Percentiles rank a stretch among this genome's conserved stretches.
Evolutionary conservation across 306 rosid genomes (phyloP).

Genomic region (Gynostemma pentaphyllum): DNA sequence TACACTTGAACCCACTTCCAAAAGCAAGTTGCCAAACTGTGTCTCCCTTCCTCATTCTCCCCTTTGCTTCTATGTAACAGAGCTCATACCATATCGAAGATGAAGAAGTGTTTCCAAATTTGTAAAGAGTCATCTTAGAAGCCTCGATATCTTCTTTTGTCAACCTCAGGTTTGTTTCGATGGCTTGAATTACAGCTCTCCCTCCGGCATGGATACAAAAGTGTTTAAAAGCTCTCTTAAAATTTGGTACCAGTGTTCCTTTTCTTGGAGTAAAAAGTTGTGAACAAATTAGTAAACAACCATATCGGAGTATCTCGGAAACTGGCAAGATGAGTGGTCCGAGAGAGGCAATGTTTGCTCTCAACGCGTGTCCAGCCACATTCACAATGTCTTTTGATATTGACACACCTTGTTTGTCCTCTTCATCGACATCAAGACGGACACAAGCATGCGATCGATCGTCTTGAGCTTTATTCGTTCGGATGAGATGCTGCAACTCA

Average conservation of each 20-base stretch:
- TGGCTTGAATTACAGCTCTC: constrained; percentile 30
- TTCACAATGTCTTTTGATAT: constrained; percentile 35
- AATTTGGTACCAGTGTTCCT: constrained; percentile 31
- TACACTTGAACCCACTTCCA: no score
- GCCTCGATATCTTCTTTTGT: constrained; percentile 35
- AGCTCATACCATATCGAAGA: constrained; percentile 56
- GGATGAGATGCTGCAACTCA: constrained; percentile 29
- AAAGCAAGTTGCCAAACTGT: constrained; percentile 70
- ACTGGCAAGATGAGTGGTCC: constrained; percentile 48
- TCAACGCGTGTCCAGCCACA: constrained; percentile 41
- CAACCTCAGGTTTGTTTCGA: constrained; percentile 25
- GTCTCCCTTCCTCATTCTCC: constrained; percentile 39
- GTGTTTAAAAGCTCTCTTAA: constrained; percentile 41
- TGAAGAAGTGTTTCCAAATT: constrained; percentile 51
- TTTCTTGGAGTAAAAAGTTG: constrained; percentile 17
- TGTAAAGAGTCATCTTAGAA: constrained; percentile 42
- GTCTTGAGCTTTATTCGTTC: constrained; percentile 49
- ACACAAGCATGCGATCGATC: constrained; percentile 38
- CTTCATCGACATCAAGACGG: constrained; percentile 30
- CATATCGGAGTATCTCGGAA: constrained; percentile 30
- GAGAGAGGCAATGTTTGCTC: constrained; percentile 29
- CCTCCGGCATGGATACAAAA: constrained; percentile 64
- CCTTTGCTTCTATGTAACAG: constrained; percentile 52
- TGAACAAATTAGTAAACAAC: constrained; percentile 16
- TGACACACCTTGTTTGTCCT: constrained; percentile 27